Base-by-base conservation (phyloP, 2,329 filamentous ascomycete genomes). In the Diaporthe nobilis region DNA sequence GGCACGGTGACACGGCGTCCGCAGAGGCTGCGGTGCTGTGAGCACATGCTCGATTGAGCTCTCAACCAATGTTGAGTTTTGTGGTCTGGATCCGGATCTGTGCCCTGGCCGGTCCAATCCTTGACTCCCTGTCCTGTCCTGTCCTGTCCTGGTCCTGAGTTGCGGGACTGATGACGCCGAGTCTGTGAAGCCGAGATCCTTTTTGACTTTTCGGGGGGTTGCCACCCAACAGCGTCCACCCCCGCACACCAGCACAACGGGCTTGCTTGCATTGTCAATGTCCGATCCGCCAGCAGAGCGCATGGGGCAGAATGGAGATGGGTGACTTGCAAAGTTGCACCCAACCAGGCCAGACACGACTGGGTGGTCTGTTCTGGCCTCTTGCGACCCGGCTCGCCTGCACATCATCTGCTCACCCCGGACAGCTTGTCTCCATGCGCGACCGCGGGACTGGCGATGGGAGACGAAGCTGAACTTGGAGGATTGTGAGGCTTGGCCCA, bases 131-230 rank as follows among this genome's bases (percentile, higher is more conserved):
- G 31, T 31, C 31, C 31, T 31, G 31, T 31, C 37, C 37, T 67
- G n/a, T 51, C n/a, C 15, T 34, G 71, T 49, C 34, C 71, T 65
- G 42, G 61, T 42, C 34, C 53, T 75, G 39, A 70, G 49, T 17
- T 70, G 65, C 58, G 67, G 73, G 51, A 60, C 75, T 61, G 67
- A 76, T 72, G 75, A 76, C 67, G 72, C 68, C 51, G 67, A 74
- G 47, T 55, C 12, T 58, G 47, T 60, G 25, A 63, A 58, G 63
- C 75, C 75, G 65, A 74, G 72, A 74, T 76, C n/a, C 53, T 37
- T 58, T 70, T 60, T 63, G 53, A 53, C 42, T 25, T 47, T 57
- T 74, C 63, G 39, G 63, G 71, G 65, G 47, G 44, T 67, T 53
- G 65, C 31, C 39, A 28, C 71, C 57, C 71, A 31, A 60, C 75